These are phyloP conservation scores for Diophrys sp. DNA, from an alignment of 73 alveolate species.

Conservation along the genomic window DNA sequence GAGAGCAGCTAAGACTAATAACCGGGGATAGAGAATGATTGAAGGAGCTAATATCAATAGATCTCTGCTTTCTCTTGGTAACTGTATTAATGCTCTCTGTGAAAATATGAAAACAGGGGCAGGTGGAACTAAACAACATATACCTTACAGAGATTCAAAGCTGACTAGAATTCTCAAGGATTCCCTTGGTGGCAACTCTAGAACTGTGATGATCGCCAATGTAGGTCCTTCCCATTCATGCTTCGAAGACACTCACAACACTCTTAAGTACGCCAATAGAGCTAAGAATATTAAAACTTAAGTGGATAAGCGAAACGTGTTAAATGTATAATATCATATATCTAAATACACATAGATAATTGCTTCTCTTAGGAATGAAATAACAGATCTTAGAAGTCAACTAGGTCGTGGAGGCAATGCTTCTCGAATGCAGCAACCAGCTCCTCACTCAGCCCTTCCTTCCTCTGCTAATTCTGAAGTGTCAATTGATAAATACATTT, in stretches of 20 bases:
- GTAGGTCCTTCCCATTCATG: constrained; percentile 72
- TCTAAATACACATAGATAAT: constrained; percentile 83
- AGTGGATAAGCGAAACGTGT: constrained; percentile 69
- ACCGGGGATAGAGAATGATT: constrained; percentile 74
- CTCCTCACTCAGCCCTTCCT: not conserved
- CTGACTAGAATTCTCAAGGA: constrained; percentile 89
- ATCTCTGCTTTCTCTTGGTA: constrained; percentile 81
- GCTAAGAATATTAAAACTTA: constrained; percentile 89
- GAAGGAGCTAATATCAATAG: constrained; percentile 92
- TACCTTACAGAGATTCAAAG: constrained; percentile 90
- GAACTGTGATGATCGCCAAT: constrained; percentile 88
- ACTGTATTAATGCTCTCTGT: constrained; percentile 83
- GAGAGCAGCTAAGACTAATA: constrained; percentile 95
- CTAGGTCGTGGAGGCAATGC: constrained; percentile 15
- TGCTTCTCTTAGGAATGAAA: constrained; percentile 71
- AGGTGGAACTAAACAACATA: constrained; percentile 68
- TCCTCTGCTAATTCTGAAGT: no score
- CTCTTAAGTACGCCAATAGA: constrained; percentile 89
- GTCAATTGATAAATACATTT: constrained; percentile 14
- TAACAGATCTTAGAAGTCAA: constrained; percentile 68
- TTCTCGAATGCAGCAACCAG: not conserved
- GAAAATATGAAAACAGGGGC: constrained; percentile 67
- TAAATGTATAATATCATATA: constrained; percentile 63
- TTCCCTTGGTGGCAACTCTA: constrained; percentile 85
- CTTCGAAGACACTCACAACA: constrained; percentile 85